Conservation (phyloP, 1,139 yeast species). For the Diutina mesorugosa region DNA sequence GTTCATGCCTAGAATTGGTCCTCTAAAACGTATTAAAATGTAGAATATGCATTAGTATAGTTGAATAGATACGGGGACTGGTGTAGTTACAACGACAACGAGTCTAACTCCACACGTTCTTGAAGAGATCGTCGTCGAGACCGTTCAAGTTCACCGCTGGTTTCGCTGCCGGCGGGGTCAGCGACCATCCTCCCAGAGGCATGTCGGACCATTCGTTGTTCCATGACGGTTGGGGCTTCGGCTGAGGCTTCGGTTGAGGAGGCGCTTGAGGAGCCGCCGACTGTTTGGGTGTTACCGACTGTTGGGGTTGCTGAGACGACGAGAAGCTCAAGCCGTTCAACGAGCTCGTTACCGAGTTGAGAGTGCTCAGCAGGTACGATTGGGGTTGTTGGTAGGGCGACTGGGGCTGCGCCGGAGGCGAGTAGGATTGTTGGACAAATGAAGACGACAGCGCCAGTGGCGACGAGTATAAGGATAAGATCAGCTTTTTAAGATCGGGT, state of each 20-base stretch:
- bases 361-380: constrained; percentile 6
- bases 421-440: neutral
- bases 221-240: constrained; percentile 11
- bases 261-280: neutral
- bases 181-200: constrained; percentile 7
- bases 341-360: constrained; percentile 18
- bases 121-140: constrained; percentile 33
- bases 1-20: no score
- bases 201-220: constrained; percentile 26
- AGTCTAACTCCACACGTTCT: constrained; percentile 18
- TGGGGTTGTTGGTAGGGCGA: constrained; percentile 6
- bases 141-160: constrained; percentile 8
- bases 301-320: neutral
- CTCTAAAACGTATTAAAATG: neutral
- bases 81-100: neutral
- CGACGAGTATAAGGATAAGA: constrained; percentile 74
- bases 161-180: constrained; percentile 4
- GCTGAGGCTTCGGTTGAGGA: constrained; percentile 1
- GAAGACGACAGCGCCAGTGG: constrained; percentile 27
- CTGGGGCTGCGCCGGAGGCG: constrained; percentile 13
- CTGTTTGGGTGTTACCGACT: neutral
- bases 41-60: neutral
- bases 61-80: neutral
- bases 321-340: constrained; percentile 22
- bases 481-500: constrained; percentile 76